Evolutionary conservation across 1,139 yeast genomes (phyloP).

Genomic region (Kodamaea fungicola): DNA sequence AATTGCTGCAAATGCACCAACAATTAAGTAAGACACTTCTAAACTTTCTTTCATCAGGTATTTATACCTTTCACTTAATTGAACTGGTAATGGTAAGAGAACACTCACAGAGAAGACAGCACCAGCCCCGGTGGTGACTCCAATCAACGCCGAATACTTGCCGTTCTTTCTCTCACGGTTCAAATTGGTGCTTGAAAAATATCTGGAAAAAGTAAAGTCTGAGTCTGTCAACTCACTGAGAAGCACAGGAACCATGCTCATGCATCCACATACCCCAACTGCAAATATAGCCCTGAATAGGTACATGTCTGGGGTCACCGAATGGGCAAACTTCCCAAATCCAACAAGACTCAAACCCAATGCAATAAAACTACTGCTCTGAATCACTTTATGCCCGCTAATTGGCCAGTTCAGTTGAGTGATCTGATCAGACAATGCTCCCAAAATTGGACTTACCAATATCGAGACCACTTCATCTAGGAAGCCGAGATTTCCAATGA

Average conservation of each 20-base stretch:
- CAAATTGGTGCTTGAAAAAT: neutral
- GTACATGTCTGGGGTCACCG: slow-evolving; percentile 45
- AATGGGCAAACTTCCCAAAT: slow-evolving; percentile 35
- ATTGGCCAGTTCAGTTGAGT: slow-evolving; percentile 11
- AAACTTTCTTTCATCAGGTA: slow-evolving; percentile 38
- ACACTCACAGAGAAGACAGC: slow-evolving; percentile 57
- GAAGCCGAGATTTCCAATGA: slow-evolving; percentile 60
- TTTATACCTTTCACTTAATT: slow-evolving; percentile 25
- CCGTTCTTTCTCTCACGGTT: slow-evolving; percentile 38
- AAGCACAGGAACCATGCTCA: slow-evolving; percentile 49
- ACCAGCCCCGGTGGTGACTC: slow-evolving; percentile 63
- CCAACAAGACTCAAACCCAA: slow-evolving; percentile 47
- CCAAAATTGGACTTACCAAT: slow-evolving; percentile 57
- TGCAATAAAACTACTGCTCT: slow-evolving; percentile 44
- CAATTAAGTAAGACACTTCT: slow-evolving; percentile 44
- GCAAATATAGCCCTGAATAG: slow-evolving; percentile 57
- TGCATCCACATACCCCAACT: slow-evolving; percentile 51
- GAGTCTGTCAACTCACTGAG: slow-evolving; percentile 53
- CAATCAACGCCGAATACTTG: slow-evolving; percentile 56
- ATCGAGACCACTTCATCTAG: slow-evolving; percentile 60
- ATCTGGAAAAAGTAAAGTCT: slow-evolving; percentile 21
- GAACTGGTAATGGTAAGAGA: slow-evolving; percentile 48
- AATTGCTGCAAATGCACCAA: slow-evolving; percentile 41
- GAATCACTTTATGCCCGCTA: slow-evolving; percentile 54
- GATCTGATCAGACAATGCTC: slow-evolving; percentile 59